Base-by-base conservation (phyloP, 495 filamentous ascomycete species). In the Parathielavia appendiculata region DNA sequence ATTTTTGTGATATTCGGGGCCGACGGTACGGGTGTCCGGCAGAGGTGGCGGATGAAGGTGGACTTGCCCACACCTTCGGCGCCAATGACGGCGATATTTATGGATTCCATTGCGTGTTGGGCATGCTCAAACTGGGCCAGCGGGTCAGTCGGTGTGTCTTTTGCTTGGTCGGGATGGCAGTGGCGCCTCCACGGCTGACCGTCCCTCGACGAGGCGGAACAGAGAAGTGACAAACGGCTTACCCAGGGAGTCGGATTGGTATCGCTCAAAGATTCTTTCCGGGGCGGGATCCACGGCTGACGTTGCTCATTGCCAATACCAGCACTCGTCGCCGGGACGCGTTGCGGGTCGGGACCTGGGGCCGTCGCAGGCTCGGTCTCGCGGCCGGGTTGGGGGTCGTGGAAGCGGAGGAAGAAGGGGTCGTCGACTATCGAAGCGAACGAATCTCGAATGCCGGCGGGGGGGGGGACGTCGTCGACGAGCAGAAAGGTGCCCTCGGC, bases 41-140 rank as follows among this genome's bases (percentile, higher is more conserved):
- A 74, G 12, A 89, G 88, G 54, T 81, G 83, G 66, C 89, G 86
- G 58, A 96, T 87, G 63, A 97, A 96, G 22, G 88, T 88, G 49
- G 89, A 90, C 75, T 97, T 97, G 63, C 92, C 92, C 36, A 90
- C 88, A 50, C 86, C 84, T 62, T 82, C 77, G 63, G 83, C 81
- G 53, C 93, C 93, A 64, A 96, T 82, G 23, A 97, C 84, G 35
- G 86, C 90, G 67, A 97, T 89, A 65, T 90, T 92, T 66, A 96
- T 83, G 66, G 86, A 75, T 59, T 83, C 81, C 74, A 87, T 82
- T 47, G 56, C 46, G 51, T 48, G 52, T 43, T 65, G 60, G 58
- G 57, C 60, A 20, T 60, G 46, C 48, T 68, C 61, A 45, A 66
- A 66, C 67, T 66, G 46, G 50, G 49, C 47, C 57, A 60, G 43